Evolutionary conservation across 106 monocot genomes (phyloP).

Genomic region (Triglochin maritima): DNA sequence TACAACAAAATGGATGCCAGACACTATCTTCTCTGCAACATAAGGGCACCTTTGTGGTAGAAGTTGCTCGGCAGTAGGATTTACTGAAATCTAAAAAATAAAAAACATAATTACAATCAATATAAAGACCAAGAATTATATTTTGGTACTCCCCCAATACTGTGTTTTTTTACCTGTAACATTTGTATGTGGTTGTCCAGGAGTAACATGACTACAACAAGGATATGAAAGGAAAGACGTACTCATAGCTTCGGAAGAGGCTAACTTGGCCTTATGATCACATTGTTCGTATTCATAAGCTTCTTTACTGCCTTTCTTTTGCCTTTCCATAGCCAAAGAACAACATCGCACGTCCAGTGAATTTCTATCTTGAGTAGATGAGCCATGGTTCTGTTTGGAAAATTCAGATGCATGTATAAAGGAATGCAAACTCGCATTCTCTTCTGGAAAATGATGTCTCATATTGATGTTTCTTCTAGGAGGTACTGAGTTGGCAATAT

Average conservation of each 20-base stretch:
- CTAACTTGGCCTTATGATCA: too few relatives aligned
- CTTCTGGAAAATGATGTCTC: constrained; percentile 22
- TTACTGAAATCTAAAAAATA: constrained; percentile 29
- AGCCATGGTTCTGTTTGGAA: constrained; percentile 9
- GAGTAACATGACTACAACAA: too few relatives aligned
- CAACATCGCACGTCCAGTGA: constrained; percentile 18
- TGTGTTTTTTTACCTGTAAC: too few relatives aligned
- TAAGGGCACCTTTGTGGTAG: constrained; percentile 14
- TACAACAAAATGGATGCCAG: constrained; percentile 16
- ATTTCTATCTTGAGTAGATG: constrained; percentile 11
- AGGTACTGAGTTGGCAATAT: constrained; percentile 15
- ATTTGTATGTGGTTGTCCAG: too few relatives aligned
- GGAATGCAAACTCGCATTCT: constrained; percentile 12
- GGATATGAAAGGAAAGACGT: too few relatives aligned
- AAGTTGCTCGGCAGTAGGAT: constrained; percentile 20
- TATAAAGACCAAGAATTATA: too few relatives aligned
- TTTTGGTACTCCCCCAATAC: too few relatives aligned
- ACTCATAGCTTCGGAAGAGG: too few relatives aligned
- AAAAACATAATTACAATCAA: neutral
- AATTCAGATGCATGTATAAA: constrained; percentile 19
- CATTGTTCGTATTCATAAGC: neutral
- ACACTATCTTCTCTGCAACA: constrained; percentile 15
- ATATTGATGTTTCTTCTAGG: constrained; percentile 5
- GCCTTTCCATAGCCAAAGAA: constrained; percentile 21
- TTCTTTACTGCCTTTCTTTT: constrained; percentile 5